A percentile compares a stretch with the other conserved stretches of the same genome.
Evolutionary conservation across 768 basidiomycete genomes (phyloP).

Genomic region (Agrocybe chaxingu): DNA sequence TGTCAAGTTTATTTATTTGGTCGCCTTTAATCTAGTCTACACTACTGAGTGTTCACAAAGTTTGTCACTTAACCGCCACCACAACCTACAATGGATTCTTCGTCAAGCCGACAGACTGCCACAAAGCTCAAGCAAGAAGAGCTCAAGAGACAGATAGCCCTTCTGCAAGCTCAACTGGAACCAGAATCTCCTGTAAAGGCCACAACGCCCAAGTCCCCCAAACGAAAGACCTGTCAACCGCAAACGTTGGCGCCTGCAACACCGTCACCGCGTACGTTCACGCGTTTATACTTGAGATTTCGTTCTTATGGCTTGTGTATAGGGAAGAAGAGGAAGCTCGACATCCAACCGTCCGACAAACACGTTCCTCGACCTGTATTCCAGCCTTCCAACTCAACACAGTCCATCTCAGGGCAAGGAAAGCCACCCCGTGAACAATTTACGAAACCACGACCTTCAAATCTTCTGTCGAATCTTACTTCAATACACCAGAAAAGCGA

Average conservation of each 20-base stretch:
- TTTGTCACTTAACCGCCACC: background rate
- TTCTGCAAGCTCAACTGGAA: conserved; percentile 53
- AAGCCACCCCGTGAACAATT: conserved; percentile 8
- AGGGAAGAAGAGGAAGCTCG: conserved; percentile 44
- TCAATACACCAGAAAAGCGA: conserved; percentile 23
- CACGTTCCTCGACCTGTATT: conserved; percentile 12
- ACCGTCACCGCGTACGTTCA: conserved; percentile 63
- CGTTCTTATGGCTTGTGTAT: background rate
- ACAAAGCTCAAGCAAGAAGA: conserved; percentile 43
- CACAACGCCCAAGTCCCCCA: conserved; percentile 34
- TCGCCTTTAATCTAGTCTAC: no score
- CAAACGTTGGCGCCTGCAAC: conserved; percentile 50
- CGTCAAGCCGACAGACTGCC: conserved; percentile 35
- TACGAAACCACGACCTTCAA: conserved; percentile 46
- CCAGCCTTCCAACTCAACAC: conserved; percentile 5
- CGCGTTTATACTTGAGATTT: background rate
- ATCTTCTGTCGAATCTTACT: conserved; percentile 50
- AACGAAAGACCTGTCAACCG: conserved; percentile 41
- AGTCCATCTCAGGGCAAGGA: background rate
- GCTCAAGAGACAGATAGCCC: conserved; percentile 52
- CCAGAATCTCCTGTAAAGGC: conserved; percentile 21
- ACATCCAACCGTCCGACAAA: conserved; percentile 18
- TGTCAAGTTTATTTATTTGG: no score
- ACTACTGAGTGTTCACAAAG: no score
- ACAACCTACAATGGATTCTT: conserved; percentile 50